These are phyloP conservation scores for Pythium phragmiticola DNA, from an alignment of 352 stramenopile genomes.

Conservation along the genomic window DNA sequence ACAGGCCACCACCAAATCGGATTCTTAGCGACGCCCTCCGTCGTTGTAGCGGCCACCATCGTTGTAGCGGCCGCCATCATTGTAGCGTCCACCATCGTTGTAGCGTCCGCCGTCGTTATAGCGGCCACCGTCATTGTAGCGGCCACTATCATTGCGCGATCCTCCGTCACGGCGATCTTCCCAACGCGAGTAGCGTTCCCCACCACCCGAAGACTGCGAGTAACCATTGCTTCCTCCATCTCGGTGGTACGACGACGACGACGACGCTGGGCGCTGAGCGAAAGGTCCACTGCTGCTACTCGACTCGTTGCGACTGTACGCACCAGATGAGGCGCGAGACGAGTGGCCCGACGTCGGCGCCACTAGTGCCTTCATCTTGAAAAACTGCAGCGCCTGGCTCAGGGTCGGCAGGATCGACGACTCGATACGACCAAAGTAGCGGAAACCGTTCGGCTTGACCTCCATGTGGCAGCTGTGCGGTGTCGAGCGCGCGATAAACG, in stretches of 20 bases:
- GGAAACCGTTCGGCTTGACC: slow-evolving; percentile 81
- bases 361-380: slow-evolving; percentile 88
- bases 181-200: slow-evolving; percentile 62
- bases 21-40: background rate
- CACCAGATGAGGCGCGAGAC: slow-evolving; percentile 32
- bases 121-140: slow-evolving; percentile 23
- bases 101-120: slow-evolving; percentile 23
- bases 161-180: slow-evolving; percentile 57
- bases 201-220: slow-evolving; percentile 27
- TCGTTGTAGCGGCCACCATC: slow-evolving; percentile 17
- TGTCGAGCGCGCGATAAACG: slow-evolving; percentile 81
- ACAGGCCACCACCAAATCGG: background rate
- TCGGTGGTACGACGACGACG: slow-evolving; percentile 27
- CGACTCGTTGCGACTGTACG: slow-evolving; percentile 46
- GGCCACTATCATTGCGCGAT: slow-evolving; percentile 20
- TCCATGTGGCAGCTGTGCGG: slow-evolving; percentile 87
- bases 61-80: slow-evolving; percentile 17
- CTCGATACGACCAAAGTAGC: slow-evolving; percentile 87
- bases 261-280: slow-evolving; percentile 44
- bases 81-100: slow-evolving; percentile 24
- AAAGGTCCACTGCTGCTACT: slow-evolving; percentile 52
- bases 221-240: slow-evolving; percentile 30
- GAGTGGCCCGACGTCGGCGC: slow-evolving; percentile 38
- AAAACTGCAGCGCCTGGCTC: slow-evolving; percentile 83
- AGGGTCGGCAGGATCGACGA: slow-evolving; percentile 81